Base-by-base conservation (phyloP, 192 early-diverging fungal genomes). In the Globomyces pollinis-pini region DNA sequence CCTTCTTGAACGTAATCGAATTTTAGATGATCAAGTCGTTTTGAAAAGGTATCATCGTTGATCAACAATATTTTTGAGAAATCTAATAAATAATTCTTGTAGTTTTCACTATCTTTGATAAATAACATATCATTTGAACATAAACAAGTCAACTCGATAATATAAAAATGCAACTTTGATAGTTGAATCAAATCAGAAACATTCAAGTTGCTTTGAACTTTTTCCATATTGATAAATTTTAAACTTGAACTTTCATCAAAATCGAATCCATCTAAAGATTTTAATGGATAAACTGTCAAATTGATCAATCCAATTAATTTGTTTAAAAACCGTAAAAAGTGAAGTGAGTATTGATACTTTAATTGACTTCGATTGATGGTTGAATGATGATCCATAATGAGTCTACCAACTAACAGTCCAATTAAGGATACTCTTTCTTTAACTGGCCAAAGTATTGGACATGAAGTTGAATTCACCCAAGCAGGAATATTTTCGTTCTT, bases 361-460 rank as follows among this genome's bases (percentile, higher is more conserved):
- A 23, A 31, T 12, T 34, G 52, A 0, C 29, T 23, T 1, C n/a
- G 5, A 21, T 54, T 36, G 3, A 54, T 41, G 13, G 29, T 23
- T 7, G 30, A 34, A 36, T 18, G 29, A 16, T 34, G 29, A 41
- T 54, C 52, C 52, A 54, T 54, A 5, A 26, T 36, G 20, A 54
- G 21, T 41, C 38, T 4, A 2, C 35, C 52, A 31, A 38, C 8
- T 13, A 54, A 24, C 30, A 54, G 31, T 23, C 52, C 52, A 20
- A 54, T n/a, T 21, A 54, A 1, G 2, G 52, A 36, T 23, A 54
- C 9, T 38, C 52, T 16, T 12, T 54, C 52, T n/a, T 54, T 54
- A 32, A 41, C 6, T 7, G 35, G 6, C 52, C 52, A 54, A 18
- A 32, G 21, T 24, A 54, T 36, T 11, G 52, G 52, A 26, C 21